Conservation (phyloP, 2,329 filamentous ascomycete genomes). For the Gnomoniopsis sp. region DNA sequence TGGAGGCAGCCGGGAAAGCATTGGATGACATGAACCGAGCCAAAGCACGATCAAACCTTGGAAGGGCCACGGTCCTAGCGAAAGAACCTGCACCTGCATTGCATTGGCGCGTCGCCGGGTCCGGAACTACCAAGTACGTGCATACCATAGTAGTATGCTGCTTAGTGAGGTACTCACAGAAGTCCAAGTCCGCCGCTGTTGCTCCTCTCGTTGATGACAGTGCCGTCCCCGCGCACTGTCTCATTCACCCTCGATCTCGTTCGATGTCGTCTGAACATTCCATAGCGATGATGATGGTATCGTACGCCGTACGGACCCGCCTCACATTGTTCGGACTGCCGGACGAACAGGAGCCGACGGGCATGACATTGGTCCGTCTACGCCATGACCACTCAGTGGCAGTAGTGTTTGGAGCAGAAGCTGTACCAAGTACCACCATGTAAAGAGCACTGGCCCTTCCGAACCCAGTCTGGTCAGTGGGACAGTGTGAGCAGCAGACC, state of each 20-base stretch:
- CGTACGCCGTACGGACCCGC: not conserved
- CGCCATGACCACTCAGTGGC: not conserved
- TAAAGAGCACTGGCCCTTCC: not conserved
- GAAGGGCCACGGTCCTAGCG: not conserved
- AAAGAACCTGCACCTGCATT: not conserved
- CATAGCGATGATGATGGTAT: not conserved
- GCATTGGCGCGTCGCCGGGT: not conserved
- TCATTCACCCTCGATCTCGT: not conserved
- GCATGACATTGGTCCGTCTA: not conserved
- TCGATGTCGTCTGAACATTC: not conserved
- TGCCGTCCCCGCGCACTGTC: not conserved
- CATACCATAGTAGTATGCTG: too few relatives aligned
- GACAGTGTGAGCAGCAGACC: not conserved
- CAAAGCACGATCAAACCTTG: not conserved
- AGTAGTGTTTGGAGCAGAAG: not conserved
- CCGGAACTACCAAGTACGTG: slow-evolving; percentile 5
- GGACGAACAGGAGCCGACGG: not conserved
- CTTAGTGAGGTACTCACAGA: not conserved
- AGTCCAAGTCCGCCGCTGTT: not conserved
- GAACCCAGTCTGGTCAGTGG: too few relatives aligned
- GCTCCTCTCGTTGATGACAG: not conserved
- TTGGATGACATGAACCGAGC: slow-evolving; percentile 1
- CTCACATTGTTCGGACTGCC: not conserved
- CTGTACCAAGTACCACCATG: too few relatives aligned
- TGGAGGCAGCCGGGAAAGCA: slow-evolving; percentile 11